phyloP scores from a whole-genome alignment of 2,329 filamentous ascomycete genomes.

The Microascus cirrosus region DNA sequence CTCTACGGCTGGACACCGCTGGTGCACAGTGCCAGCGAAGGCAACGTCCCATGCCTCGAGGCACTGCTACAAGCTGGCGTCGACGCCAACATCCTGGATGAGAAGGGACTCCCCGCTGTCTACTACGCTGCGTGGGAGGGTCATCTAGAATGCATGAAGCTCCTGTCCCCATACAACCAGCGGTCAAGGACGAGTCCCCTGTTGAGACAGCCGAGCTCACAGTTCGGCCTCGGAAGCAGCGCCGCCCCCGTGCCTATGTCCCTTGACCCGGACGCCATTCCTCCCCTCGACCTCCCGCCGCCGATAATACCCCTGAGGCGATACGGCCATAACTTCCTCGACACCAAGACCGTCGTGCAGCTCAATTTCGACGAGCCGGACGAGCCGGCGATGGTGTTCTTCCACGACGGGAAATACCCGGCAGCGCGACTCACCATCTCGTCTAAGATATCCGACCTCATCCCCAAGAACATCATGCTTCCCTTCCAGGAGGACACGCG shows the following conservation, averaged over 20 bases:
- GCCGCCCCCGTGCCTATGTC: conserved; percentile 48
- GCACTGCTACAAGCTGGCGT: conserved; percentile 71
- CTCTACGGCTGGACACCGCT: conserved; percentile 95
- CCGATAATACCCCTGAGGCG: conserved; percentile 90
- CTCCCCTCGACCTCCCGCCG: conserved; percentile 80
- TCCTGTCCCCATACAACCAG: conserved; percentile 55
- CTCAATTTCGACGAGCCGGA: conserved; percentile 75
- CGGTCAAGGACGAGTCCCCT: conserved; percentile 30
- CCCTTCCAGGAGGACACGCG: conserved; percentile 95
- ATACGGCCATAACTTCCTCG: conserved; percentile 96
- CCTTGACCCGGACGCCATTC: conserved; percentile 78
- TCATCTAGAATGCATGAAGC: conserved; percentile 84
- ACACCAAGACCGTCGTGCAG: conserved; percentile 93
- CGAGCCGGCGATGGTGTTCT: conserved; percentile 78
- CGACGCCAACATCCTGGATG: conserved; percentile 70
- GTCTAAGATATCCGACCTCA: conserved; percentile 89
- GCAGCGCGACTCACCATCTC: conserved; percentile 92
- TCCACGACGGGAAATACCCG: conserved; percentile 93
- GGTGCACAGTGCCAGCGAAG: conserved; percentile 93
- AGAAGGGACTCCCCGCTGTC: conserved; percentile 88
- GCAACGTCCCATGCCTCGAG: conserved; percentile 79
- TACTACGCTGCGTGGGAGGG: conserved; percentile 99
- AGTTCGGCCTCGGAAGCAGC: conserved; percentile 31
- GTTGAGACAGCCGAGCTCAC: conserved; percentile 25
- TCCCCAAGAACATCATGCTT: conserved; percentile 89